These are phyloP conservation scores for Linnemannia exigua DNA, from an alignment of 192 early-diverging fungal genomes.

Conservation along the genomic window DNA sequence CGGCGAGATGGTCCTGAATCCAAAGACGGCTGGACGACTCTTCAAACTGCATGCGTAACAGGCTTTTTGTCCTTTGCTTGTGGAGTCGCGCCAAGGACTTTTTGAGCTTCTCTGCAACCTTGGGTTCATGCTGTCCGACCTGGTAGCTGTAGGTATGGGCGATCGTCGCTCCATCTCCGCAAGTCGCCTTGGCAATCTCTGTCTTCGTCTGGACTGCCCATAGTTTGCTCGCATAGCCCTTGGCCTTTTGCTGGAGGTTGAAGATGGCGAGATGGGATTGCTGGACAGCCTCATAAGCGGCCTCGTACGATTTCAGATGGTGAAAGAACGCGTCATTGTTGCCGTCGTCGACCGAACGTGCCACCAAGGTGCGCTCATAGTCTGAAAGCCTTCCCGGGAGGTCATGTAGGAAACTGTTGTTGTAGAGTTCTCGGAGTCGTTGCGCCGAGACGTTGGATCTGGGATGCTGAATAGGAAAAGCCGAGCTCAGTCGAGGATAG, in stretches of 20 bases:
- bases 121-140: conserved; percentile 38
- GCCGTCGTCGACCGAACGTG: background rate
- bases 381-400: conserved; percentile 15
- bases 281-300: conserved; percentile 41
- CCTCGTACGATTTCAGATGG: conserved; percentile 27
- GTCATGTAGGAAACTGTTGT: conserved; percentile 12
- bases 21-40: conserved; percentile 39
- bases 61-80: conserved; percentile 39
- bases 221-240: conserved; percentile 51
- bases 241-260: conserved; percentile 49
- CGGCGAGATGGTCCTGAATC: conserved; percentile 42
- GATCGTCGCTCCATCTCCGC: conserved; percentile 43
- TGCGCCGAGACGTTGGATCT: conserved; percentile 3
- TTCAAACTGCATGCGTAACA: conserved; percentile 37
- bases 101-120: conserved; percentile 42
- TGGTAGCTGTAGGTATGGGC: conserved; percentile 46
- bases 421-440: conserved; percentile 19
- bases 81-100: conserved; percentile 33
- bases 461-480: background rate
- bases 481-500: conserved; percentile 6
- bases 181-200: conserved; percentile 37
- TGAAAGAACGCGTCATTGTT: conserved; percentile 6
- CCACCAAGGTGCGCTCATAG: background rate
- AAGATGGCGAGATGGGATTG: conserved; percentile 38
- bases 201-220: conserved; percentile 51